Percentiles rank a stretch among this genome's conserved stretches.
phyloP scores from a whole-genome alignment of 2,329 filamentous ascomycete species.

The Trichocomaceae sp. region DNA sequence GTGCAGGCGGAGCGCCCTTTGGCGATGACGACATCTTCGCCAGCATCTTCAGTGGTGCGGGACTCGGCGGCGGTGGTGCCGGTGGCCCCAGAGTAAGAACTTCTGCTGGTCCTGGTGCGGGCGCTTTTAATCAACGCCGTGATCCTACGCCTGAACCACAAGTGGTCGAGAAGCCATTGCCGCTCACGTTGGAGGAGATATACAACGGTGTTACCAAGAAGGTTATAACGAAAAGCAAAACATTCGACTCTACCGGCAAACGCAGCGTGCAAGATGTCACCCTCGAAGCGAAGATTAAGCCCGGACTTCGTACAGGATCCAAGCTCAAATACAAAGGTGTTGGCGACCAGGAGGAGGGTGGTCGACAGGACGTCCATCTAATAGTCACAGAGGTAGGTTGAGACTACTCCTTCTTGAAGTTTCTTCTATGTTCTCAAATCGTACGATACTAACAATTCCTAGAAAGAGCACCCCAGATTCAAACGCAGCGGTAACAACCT shows the following conservation, averaged over 20 bases:
- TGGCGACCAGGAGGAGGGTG: slow-evolving; percentile 95
- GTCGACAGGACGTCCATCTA: slow-evolving; percentile 91
- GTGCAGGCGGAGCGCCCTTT: slow-evolving; percentile 43
- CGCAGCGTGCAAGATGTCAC: slow-evolving; percentile 82
- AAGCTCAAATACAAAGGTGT: slow-evolving; percentile 98
- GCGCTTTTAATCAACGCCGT: slow-evolving; percentile 26
- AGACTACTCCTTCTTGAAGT: not conserved
- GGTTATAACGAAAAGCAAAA: slow-evolving; percentile 97
- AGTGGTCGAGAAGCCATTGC: slow-evolving; percentile 77
- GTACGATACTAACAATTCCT: slow-evolving; percentile 10
- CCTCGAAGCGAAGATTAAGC: slow-evolving; percentile 90
- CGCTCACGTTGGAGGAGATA: slow-evolving; percentile 78
- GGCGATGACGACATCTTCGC: slow-evolving; percentile 52
- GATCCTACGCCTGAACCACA: slow-evolving; percentile 71
- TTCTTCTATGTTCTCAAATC: slow-evolving; percentile 31
- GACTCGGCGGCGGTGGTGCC: slow-evolving; percentile 29
- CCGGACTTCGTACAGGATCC: slow-evolving; percentile 88
- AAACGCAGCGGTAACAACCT: slow-evolving; percentile 85
- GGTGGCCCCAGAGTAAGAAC: slow-evolving; percentile 33
- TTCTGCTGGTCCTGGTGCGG: slow-evolving; percentile 20
- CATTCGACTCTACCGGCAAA: slow-evolving; percentile 77
- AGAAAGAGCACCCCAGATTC: slow-evolving; percentile 84
- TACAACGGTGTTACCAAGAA: slow-evolving; percentile 87
- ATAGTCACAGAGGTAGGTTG: slow-evolving; percentile 80
- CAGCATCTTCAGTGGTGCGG: slow-evolving; percentile 38